Conservation (phyloP, 1,139 yeast genomes). For the Magnusiomyces tetraspermus region DNA sequence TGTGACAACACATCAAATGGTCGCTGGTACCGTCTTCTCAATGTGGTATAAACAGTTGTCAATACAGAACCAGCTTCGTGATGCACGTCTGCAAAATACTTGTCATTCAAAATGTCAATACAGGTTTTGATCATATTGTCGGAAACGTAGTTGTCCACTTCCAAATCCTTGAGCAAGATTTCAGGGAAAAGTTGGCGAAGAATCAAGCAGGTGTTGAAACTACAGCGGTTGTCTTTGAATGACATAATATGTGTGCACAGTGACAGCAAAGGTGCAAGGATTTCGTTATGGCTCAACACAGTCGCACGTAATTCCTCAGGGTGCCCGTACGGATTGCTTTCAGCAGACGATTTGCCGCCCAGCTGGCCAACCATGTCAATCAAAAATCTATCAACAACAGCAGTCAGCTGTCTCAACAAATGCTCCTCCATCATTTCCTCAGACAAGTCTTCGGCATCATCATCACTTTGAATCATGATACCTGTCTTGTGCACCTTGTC, state of each 20-base stretch:
- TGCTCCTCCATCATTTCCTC: slow-evolving; percentile 99
- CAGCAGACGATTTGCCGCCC: slow-evolving; percentile 18
- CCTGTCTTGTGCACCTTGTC: slow-evolving; percentile 59
- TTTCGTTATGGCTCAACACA: slow-evolving; percentile 53
- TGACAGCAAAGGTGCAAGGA: slow-evolving; percentile 71
- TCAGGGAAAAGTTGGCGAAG: slow-evolving; percentile 63
- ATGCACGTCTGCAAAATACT: slow-evolving; percentile 77
- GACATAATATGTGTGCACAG: slow-evolving; percentile 67
- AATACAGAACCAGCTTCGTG: slow-evolving; percentile 84
- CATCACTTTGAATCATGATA: slow-evolving; percentile 50
- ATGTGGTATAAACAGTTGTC: slow-evolving; percentile 66
- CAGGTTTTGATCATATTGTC: slow-evolving; percentile 41
- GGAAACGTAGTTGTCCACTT: slow-evolving; percentile 69
- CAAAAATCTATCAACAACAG: slow-evolving; percentile 79
- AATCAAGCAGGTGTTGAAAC: slow-evolving; percentile 78
- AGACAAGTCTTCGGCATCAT: slow-evolving; percentile 72
- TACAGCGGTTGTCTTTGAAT: slow-evolving; percentile 84
- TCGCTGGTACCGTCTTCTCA: slow-evolving; percentile 47
- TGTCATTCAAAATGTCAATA: slow-evolving; percentile 58
- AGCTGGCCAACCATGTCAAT: slow-evolving; percentile 81
- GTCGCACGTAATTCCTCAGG: slow-evolving; percentile 47
- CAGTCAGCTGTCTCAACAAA: slow-evolving; percentile 82
- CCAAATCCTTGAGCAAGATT: slow-evolving; percentile 57
- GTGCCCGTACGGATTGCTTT: slow-evolving; percentile 18
- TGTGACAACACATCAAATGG: slow-evolving; percentile 34